phyloP scores from a whole-genome alignment of 495 filamentous ascomycete genomes.

The Penicillium lividum region DNA sequence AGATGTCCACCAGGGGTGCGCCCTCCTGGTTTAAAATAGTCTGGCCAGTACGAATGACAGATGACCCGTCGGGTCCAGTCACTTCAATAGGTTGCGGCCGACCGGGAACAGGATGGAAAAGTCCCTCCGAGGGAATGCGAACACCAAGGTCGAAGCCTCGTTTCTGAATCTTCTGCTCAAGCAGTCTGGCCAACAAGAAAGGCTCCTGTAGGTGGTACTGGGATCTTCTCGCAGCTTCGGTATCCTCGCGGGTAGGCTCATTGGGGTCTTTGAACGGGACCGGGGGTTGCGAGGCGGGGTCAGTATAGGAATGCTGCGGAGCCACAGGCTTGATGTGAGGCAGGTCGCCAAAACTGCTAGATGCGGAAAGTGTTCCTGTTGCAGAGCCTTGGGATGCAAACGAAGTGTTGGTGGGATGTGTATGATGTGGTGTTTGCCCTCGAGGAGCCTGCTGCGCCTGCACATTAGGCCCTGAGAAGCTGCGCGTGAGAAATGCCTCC shows the following conservation, averaged over 20 bases:
- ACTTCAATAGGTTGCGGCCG: constrained; percentile 55
- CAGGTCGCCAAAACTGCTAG: constrained; percentile 41
- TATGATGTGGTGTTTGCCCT: constrained; percentile 45
- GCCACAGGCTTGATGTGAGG: constrained; percentile 34
- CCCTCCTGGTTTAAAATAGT: constrained; percentile 66
- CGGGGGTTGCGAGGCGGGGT: constrained; percentile 33
- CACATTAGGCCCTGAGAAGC: constrained; percentile 52
- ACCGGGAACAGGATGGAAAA: constrained; percentile 55
- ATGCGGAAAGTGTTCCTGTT: constrained; percentile 37
- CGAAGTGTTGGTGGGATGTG: constrained; percentile 40
- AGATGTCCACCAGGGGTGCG: constrained; percentile 67
- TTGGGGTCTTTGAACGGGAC: constrained; percentile 42
- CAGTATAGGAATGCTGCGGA: constrained; percentile 38
- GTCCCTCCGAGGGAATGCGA: constrained; percentile 61
- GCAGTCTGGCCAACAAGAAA: constrained; percentile 55
- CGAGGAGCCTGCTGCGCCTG: constrained; percentile 44
- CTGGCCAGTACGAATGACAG: constrained; percentile 57
- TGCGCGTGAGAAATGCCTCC: constrained; percentile 67
- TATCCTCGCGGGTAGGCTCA: constrained; percentile 45
- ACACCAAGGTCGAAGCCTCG: constrained; percentile 57
- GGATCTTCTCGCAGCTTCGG: constrained; percentile 42
- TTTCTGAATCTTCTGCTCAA: constrained; percentile 48
- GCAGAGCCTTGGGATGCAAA: constrained; percentile 45
- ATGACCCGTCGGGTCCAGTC: constrained; percentile 54
- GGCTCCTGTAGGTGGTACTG: constrained; percentile 61